Evolutionary conservation across 2,329 filamentous ascomycete genomes (phyloP), one percentile per base, ranked within the genome.

Genomic region (Claviceps maximensis): DNA sequence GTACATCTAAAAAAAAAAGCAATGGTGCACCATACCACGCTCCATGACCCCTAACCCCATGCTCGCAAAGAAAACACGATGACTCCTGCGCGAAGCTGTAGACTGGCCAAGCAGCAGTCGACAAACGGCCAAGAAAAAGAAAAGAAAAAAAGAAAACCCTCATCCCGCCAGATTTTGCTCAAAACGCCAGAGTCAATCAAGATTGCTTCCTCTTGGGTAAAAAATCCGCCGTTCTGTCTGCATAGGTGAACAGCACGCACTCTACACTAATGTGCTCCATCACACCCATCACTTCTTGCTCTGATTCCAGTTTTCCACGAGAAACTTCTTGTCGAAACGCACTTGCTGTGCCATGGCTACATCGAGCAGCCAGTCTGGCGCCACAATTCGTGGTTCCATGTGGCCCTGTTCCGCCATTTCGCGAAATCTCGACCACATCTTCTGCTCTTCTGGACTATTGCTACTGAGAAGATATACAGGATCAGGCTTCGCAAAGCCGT

Each of bases 341-440:
- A 93, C 72, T 67, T 89, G 77, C 69, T 98, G 93, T 61, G 80
- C 82, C 87, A 98, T 91, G 4, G 89, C 88, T 55, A 89, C 83
- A 62, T 90, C 85, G 54, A 98, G 72, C 61, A 98, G 67, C 93
- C 93, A 98, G 64, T 98, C 90, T 2, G 86, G 80, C 47, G 79
- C 79, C 25, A 96, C 89, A 42, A 98, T 83, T 51, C 86, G 77
- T 2, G 90, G 84, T 58, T 83, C 78, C 78, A 91, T 89, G 63
- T 87, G 84, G 46, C 87, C 84, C 59, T 83, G 84, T 57, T 76
- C 72, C 2, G 87, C 90, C 79, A 95, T 83, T 50, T 86, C 80
- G 53, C 81, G 76, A 66, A 98, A 98, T 55, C 82, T 82, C 15
- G 76, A 72, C 88, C 90, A 96, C 53, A 95, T 70, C 57, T 78